Evolutionary conservation across 305 asterid genomes (phyloP).

Genomic region (Nicotiana rustica): DNA sequence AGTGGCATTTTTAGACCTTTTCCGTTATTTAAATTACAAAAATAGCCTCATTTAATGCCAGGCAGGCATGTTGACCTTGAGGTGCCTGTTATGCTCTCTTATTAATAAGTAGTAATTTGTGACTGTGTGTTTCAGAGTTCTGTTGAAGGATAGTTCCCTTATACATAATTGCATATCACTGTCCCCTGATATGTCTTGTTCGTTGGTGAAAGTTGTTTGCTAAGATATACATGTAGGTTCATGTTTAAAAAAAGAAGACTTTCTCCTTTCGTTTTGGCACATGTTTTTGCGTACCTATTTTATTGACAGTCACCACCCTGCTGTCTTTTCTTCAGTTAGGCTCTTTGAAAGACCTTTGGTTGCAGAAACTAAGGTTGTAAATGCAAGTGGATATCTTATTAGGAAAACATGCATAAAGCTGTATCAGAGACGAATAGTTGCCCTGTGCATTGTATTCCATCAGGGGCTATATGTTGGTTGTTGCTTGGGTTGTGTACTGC

Average conservation of each 20-base stretch:
- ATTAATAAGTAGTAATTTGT: not conserved
- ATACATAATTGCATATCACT: not conserved
- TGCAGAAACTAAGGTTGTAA: slow-evolving; percentile 17
- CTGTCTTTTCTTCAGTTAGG: not conserved
- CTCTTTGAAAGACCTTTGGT: slow-evolving; percentile 18
- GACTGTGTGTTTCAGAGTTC: not conserved
- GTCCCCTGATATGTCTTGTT: slow-evolving; percentile 5
- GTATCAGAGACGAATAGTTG: not conserved
- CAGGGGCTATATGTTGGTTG: slow-evolving; percentile 21
- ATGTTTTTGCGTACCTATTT: not conserved
- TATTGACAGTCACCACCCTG: not conserved
- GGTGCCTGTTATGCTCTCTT: no score
- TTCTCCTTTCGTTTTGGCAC: slow-evolving; percentile 1
- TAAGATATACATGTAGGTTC: slow-evolving; percentile 25
- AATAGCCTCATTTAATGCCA: no score
- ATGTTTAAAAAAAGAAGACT: not conserved
- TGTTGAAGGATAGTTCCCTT: slow-evolving; percentile 18
- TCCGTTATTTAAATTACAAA: no score
- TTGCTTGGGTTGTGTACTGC: slow-evolving; percentile 19
- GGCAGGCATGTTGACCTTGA: no score
- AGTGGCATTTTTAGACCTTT: no score
- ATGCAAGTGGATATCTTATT: slow-evolving; percentile 20
- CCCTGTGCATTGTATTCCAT: slow-evolving; percentile 20
- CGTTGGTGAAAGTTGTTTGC: not conserved
- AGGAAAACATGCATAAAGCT: slow-evolving; percentile 9